Evolutionary conservation across 1,284 basidiomycete genomes (phyloP), one percentile per base, ranked within the genome.

Genomic region (Mycena sp.): DNA sequence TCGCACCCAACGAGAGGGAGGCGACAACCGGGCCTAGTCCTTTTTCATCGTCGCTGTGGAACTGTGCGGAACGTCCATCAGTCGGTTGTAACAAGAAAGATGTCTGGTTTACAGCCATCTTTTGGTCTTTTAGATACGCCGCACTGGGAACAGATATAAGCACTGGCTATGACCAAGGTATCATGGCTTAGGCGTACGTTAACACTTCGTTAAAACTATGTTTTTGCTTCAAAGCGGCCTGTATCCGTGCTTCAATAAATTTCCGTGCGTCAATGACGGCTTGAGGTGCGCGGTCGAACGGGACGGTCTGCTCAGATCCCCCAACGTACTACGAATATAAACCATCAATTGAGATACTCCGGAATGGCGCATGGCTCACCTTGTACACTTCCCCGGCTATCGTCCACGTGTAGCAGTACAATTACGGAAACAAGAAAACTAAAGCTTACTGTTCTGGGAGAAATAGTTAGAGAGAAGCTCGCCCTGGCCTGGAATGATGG

Each of bases 51-150:
- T 93, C 91, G 64, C 87, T 87, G 72, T n/a, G n/a, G n/a, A n/a
- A n/a, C n/a, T n/a, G n/a, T n/a, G n/a, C n/a, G n/a, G n/a, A n/a
- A n/a, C n/a, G n/a, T n/a, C n/a, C n/a, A n/a, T n/a, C n/a, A n/a
- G n/a, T n/a, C n/a, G n/a, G n/a, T n/a, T n/a, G n/a, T n/a, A n/a
- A n/a, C n/a, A n/a, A n/a, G n/a, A n/a, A n/a, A n/a, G n/a, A n/a
- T n/a, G n/a, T n/a, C n/a, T n/a, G n/a, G n/a, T n/a, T n/a, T 73
- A 91, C 91, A 56, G 89, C 84, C 91, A 93, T 93, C 72, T 82
- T 88, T 74, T 93, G 91, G 61, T 85, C 82, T 70, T 91, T 88
- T 87, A 93, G 90, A 69, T 93, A 93, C 2, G 89, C 91, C 35
- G 88, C 90, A 61, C 87, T 25, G 17, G 32, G 14, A 57, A 14